Conservation (phyloP, 257 asterid species). For the Orobanche coerulescens region DNA sequence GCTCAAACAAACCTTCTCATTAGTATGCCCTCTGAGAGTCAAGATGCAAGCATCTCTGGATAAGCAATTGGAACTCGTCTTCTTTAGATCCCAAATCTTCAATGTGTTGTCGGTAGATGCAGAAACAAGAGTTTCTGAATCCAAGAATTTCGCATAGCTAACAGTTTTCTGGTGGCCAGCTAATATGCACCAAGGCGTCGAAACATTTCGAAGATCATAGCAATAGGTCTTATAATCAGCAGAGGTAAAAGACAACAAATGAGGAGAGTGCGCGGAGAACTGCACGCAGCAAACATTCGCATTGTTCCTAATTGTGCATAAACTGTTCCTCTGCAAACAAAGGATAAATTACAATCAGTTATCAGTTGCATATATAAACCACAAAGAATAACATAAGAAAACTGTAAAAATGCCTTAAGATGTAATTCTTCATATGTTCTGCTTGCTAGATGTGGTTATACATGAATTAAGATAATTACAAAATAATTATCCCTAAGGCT, state of each 20-base stretch:
- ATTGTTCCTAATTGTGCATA: constrained; percentile 76
- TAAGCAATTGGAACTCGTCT: constrained; percentile 48
- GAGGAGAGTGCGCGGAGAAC: constrained; percentile 63
- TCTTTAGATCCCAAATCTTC: constrained; percentile 88
- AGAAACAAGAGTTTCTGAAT: constrained; percentile 61
- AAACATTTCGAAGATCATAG: constrained; percentile 77
- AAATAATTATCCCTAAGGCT: not conserved
- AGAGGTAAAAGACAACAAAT: constrained; percentile 74
- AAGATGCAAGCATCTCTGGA: constrained; percentile 72
- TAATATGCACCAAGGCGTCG: constrained; percentile 77
- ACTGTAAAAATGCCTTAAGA: not conserved
- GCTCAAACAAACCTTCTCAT: constrained; percentile 70
- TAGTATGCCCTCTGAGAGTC: constrained; percentile 84
- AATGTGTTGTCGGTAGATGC: constrained; percentile 96
- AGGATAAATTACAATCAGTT: constrained; percentile 14
- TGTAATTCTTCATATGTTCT: not conserved
- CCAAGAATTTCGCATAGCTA: constrained; percentile 79
- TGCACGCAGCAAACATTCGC: constrained; percentile 93
- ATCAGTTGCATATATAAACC: constrained; percentile 14
- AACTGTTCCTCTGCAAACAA: constrained; percentile 69
- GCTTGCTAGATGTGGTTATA: not conserved
- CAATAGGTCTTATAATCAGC: constrained; percentile 87
- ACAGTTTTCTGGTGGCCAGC: constrained; percentile 91
- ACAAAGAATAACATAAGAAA: not conserved
- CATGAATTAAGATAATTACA: not conserved